Percentiles rank a stretch among this genome's conserved stretches.
Conservation (phyloP, 2,329 filamentous ascomycete species). For the Ciborinia camelliae region DNA sequence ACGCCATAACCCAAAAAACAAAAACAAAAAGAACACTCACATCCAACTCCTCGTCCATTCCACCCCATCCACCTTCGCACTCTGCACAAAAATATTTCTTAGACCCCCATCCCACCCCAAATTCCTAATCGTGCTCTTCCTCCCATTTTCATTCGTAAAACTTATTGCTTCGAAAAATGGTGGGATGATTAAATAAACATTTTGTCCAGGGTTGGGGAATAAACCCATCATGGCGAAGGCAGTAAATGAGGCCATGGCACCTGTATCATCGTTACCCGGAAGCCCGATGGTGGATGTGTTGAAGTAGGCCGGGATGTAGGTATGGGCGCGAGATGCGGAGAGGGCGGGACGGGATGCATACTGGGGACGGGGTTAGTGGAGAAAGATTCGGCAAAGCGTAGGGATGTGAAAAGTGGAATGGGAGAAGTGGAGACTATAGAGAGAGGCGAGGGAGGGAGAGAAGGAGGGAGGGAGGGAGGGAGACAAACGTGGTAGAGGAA, state of each 20-base stretch:
- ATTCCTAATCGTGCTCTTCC: conserved; percentile 56
- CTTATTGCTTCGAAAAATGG: conserved; percentile 62
- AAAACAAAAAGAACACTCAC: neutral
- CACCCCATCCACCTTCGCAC: conserved; percentile 57
- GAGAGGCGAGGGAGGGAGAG: too few relatives aligned
- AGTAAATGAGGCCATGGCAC: conserved; percentile 51
- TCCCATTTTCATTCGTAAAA: conserved; percentile 56
- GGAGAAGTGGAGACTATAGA: neutral
- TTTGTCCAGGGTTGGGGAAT: conserved; percentile 65
- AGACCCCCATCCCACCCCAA: conserved; percentile 60
- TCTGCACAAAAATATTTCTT: conserved; percentile 60
- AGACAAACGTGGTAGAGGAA: conserved; percentile 57
- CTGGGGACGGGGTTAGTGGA: conserved; percentile 19
- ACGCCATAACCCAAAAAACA: neutral
- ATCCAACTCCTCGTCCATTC: conserved; percentile 64
- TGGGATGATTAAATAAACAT: conserved; percentile 66
- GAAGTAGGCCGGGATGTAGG: conserved; percentile 63
- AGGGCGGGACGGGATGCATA: conserved; percentile 55
- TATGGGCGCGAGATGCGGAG: conserved; percentile 53
- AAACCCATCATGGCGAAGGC: conserved; percentile 39
- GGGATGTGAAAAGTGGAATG: neutral
- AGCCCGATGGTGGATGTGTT: conserved; percentile 56
- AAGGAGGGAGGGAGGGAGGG: too few relatives aligned
- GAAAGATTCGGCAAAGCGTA: too few relatives aligned
- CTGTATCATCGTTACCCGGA: conserved; percentile 67